phyloP scores from a whole-genome alignment of 306 rosid species.

The Lathyrus sativus region DNA sequence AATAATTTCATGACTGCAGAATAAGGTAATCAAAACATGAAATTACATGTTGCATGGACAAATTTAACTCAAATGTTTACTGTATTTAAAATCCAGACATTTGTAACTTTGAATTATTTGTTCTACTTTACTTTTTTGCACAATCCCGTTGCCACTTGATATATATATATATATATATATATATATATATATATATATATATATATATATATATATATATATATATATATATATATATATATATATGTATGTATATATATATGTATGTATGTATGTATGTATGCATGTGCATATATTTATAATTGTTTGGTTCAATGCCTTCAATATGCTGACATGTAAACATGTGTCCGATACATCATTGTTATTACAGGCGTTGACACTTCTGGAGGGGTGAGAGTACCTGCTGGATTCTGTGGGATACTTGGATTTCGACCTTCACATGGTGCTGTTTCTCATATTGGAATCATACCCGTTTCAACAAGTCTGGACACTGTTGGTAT shows the following conservation, averaged over 20 bases:
- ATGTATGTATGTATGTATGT: neutral
- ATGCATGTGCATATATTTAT: neutral
- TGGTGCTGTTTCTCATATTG: constrained; percentile 83
- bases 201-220: neutral
- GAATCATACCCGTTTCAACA: constrained; percentile 69
- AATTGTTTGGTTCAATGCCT: neutral
- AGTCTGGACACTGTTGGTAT: constrained; percentile 93
- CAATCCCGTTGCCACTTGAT: neutral
- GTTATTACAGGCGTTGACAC: constrained; percentile 76
- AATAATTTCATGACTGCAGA: neutral
- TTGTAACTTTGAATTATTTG: constrained; percentile 16
- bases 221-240: neutral
- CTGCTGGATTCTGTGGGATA: constrained; percentile 91
- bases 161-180: neutral
- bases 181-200: neutral
- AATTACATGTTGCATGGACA: neutral
- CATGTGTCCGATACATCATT: constrained; percentile 33
- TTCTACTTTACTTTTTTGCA: constrained; percentile 2
- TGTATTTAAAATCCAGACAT: neutral
- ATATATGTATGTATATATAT: no score
- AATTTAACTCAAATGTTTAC: neutral
- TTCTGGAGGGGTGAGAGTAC: constrained; percentile 90
- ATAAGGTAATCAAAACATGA: neutral
- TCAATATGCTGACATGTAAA: constrained; percentile 11
- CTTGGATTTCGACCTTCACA: constrained; percentile 93